Base-by-base conservation (phyloP, 345 rosid species). In the Microthlaspi erraticum region DNA sequence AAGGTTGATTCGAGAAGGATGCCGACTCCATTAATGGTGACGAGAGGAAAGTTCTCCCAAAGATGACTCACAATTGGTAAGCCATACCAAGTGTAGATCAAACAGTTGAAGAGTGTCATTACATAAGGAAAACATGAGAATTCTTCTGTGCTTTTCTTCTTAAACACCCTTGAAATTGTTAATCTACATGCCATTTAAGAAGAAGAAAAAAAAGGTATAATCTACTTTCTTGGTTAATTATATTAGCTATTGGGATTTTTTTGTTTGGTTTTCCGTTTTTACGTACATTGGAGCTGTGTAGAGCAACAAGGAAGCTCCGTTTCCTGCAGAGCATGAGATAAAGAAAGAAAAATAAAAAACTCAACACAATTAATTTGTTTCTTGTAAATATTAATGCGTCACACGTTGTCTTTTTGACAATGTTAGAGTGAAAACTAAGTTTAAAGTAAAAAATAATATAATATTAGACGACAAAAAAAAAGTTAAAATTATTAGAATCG, bases 51-150 rank as follows among this genome's bases (percentile, higher is more conserved):
- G 70, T 93, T 91, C 64, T 91, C 96, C 97, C 93, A 91, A 67
- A 50, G 68, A 82, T 72, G 55, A 85, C 97, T 93, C 31, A 91
- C 97, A 8, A 89, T 54, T 0, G 98, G 98, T 73, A 86, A 54
- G 18, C 91, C 98, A 33, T 93, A 93, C 96, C 96, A 89, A 50
- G 89, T 87, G 66, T 82, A 89, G 0, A 93, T 70, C 29, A 93
- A 83, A 72, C 98, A 93, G 64, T 85, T 89, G 31, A 81, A 60
- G 5, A 89, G 81, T 18, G 97, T 76, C 51, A 82, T 65, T 13
- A 82, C 69, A 80, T 91, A 93, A 36, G 97, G 98, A 44, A 93
- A 5, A 68, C 92, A 87, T 55, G 98, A 91, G 70, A 86, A 93
- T 78, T 80, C 86, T 60, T 82, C 94, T 0, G 89, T 87, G 77